phyloP scores from a whole-genome alignment of 1,284 basidiomycete genomes.

The Anthracocystis setariae region DNA sequence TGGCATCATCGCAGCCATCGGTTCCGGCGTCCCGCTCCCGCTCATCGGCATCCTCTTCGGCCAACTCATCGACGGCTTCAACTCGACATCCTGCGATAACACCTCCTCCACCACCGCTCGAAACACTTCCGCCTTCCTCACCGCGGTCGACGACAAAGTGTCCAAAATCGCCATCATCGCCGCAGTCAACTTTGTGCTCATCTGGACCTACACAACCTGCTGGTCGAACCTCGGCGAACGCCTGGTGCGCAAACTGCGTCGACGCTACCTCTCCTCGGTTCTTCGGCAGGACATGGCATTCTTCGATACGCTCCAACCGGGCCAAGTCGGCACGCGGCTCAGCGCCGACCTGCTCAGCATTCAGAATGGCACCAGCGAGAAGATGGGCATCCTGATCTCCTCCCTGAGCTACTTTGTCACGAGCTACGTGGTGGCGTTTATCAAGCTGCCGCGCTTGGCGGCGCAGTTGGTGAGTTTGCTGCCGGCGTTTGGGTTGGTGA shows the following conservation, averaged over 20 bases:
- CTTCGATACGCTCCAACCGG: slow-evolving; percentile 57
- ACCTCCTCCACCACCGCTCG: slow-evolving; percentile 16
- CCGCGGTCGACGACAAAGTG: slow-evolving; percentile 53
- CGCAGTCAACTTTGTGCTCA: slow-evolving; percentile 60
- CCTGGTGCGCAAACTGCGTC: slow-evolving; percentile 62
- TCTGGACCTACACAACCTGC: slow-evolving; percentile 61
- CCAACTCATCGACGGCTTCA: slow-evolving; percentile 61
- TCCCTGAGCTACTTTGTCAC: slow-evolving; percentile 57
- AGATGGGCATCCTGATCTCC: slow-evolving; percentile 58
- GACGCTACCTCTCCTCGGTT: slow-evolving; percentile 69
- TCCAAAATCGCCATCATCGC: slow-evolving; percentile 55
- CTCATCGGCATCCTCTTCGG: slow-evolving; percentile 61
- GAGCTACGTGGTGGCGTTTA: slow-evolving; percentile 56
- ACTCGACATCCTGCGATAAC: slow-evolving; percentile 37
- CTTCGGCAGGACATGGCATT: slow-evolving; percentile 69
- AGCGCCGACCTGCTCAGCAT: slow-evolving; percentile 54
- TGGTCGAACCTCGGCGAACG: slow-evolving; percentile 61
- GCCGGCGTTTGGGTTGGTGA: slow-evolving; percentile 52
- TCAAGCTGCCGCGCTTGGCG: slow-evolving; percentile 52
- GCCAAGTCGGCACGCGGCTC: slow-evolving; percentile 54
- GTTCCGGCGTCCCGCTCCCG: slow-evolving; percentile 57
- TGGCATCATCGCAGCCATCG: slow-evolving; percentile 54
- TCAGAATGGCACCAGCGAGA: slow-evolving; percentile 61
- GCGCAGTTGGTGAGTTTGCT: slow-evolving; percentile 52
- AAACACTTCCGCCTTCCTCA: slow-evolving; percentile 39